Evolutionary conservation across 768 basidiomycete genomes (phyloP).

Genomic region (Candolleomyces aberdarensis): DNA sequence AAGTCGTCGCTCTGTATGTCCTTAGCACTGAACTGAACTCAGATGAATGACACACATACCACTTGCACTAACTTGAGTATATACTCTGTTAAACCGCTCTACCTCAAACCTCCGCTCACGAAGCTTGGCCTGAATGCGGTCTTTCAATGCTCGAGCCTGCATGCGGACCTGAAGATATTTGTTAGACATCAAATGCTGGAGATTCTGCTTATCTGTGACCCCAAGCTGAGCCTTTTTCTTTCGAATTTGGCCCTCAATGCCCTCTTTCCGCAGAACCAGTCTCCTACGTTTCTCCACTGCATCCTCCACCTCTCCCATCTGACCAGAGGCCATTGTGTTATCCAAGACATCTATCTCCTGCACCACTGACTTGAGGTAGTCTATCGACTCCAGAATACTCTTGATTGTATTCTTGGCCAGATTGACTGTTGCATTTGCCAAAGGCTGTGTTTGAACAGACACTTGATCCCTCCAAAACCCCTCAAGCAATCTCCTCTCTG

Average conservation of each 20-base stretch:
- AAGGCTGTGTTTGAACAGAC: conserved; percentile 12
- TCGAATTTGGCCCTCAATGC: background rate
- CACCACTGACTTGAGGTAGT: background rate
- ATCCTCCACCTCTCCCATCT: background rate
- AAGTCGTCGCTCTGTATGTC: conserved; percentile 21
- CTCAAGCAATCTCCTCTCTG: conserved; percentile 4
- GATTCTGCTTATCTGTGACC: background rate
- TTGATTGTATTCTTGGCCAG: background rate
- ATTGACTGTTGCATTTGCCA: background rate
- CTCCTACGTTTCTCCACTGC: background rate
- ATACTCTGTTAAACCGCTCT: conserved; percentile 16
- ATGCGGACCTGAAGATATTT: background rate
- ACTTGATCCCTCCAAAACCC: conserved; percentile 18
- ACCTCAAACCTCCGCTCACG: conserved; percentile 25
- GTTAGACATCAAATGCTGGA: background rate
- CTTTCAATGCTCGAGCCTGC: conserved; percentile 22
- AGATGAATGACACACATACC: conserved; percentile 9
- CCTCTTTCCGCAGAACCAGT: background rate
- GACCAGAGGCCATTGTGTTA: background rate
- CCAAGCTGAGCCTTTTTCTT: background rate
- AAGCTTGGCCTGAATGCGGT: conserved; percentile 15
- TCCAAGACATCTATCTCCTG: background rate
- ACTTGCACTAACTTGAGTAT: conserved; percentile 15
- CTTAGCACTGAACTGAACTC: background rate
- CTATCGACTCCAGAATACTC: background rate